These are phyloP conservation scores for Aurantiochytrium sp. DNA, from an alignment of 108 stramenopile genomes.

Conservation along the genomic window DNA sequence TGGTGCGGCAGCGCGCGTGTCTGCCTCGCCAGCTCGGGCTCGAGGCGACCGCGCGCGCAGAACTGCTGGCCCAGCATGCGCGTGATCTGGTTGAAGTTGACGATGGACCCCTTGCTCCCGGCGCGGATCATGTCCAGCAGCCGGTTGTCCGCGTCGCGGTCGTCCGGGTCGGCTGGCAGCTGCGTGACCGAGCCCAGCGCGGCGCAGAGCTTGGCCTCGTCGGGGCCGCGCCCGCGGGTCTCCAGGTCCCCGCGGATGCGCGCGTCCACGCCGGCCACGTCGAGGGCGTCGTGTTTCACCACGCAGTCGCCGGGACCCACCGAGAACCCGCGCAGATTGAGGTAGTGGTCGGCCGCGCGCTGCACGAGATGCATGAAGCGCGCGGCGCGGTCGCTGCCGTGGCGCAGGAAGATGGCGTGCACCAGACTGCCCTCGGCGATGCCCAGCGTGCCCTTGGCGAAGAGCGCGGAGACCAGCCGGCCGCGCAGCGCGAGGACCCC, in stretches of 20 bases:
- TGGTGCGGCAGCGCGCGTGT: no score
- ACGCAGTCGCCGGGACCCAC: neutral
- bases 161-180: neutral
- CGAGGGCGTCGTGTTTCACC: neutral
- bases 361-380: neutral
- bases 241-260: neutral
- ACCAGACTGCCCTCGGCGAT: neutral
- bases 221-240: neutral
- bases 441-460: neutral
- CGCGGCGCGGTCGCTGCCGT: neutral
- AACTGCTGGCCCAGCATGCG: no score
- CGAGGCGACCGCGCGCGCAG: no score
- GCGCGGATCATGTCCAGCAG: neutral
- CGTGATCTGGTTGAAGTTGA: slow-evolving; percentile 9
- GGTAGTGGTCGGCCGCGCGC: neutral
- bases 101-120: neutral
- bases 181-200: neutral
- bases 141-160: neutral
- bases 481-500: neutral
- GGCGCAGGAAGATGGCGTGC: neutral
- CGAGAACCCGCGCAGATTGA: neutral
- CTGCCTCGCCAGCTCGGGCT: no score
- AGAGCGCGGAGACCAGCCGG: neutral
- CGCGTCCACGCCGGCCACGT: neutral
- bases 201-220: neutral